Evolutionary conservation across 2,329 filamentous ascomycete species (phyloP), one percentile per base, ranked within the genome.

Genomic region (Xylariaceae sp.): DNA sequence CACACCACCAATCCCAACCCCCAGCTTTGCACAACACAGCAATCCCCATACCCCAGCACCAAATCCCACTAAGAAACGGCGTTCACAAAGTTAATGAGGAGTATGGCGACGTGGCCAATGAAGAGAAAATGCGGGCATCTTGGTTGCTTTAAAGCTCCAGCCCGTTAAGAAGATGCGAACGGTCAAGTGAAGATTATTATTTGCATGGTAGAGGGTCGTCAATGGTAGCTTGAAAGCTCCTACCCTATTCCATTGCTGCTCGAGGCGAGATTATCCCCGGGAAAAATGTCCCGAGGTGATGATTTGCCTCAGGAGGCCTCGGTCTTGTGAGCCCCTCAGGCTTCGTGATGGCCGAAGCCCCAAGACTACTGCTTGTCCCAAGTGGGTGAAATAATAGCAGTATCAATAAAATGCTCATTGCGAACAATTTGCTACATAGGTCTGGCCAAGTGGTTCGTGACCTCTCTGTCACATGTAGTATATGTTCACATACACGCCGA

Each of bases 61-160:
- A 47, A 54, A 49, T 54, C 58, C 53, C 57, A 56, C 52, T 52
- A 59, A 57, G 58, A 58, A 55, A 55, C 49, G 59, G 56, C 57
- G 56, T 62, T 64, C 60, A 57, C 54, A 52, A 48, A 57, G 53
- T 58, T 59, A 56, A 57, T 55, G 52, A 58, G 50, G 63, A 64
- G 63, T 67, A 63, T 61, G 56, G 46, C 52, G 53, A 51, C 38
- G 51, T 60, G 61, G 61, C 55, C 55, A 46, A 47, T 42, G 40
- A 50, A 43, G 56, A 51, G 47, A 55, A 58, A 56, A 49, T 25
- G 48, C 61, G 73, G 74, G 76, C 64, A 72, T 68, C 71, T 72
- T 79, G 77, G 75, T 80, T 75, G 77, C 77, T 80, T 80, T 69
- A 80, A 79, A 80, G 77, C 76, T 79, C 77, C 77, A 79, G 75